These are phyloP conservation scores for Penicillium verhagenii DNA, from an alignment of 495 filamentous ascomycete species.

Conservation along the genomic window DNA sequence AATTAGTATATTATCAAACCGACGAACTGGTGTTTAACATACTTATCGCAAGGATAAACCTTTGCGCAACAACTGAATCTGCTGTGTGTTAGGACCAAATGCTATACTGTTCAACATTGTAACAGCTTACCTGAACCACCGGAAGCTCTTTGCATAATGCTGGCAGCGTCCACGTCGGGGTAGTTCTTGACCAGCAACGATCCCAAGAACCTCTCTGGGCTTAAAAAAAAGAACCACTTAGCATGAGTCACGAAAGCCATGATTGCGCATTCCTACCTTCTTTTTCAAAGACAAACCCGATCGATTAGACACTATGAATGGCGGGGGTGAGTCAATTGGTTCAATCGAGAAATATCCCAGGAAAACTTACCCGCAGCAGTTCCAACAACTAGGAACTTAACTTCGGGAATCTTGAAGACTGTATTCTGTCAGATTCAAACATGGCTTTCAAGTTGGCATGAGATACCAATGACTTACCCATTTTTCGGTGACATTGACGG, in stretches of 20 bases:
- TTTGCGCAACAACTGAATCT: constrained; percentile 64
- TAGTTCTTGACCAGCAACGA: constrained; percentile 76
- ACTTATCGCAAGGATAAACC: constrained; percentile 77
- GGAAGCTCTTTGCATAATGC: constrained; percentile 77
- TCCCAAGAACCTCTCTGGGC: constrained; percentile 69
- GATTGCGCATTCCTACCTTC: constrained; percentile 36
- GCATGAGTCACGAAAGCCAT: not conserved
- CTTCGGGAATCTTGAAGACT: constrained; percentile 72
- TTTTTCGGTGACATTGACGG: constrained; percentile 77
- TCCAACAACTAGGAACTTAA: constrained; percentile 75
- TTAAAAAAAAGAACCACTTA: constrained; percentile 12
- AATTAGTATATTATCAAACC: constrained; percentile 8
- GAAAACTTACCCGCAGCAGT: constrained; percentile 44
- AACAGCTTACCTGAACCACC: constrained; percentile 73
- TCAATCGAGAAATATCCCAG: not conserved
- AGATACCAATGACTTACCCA: constrained; percentile 51
- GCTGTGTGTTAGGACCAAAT: constrained; percentile 5
- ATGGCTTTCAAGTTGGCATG: no score
- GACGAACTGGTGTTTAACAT: constrained; percentile 8
- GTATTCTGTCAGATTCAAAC: not conserved
- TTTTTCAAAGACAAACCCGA: constrained; percentile 50
- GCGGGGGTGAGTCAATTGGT: constrained; percentile 10
- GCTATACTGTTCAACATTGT: not conserved
- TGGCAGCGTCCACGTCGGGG: constrained; percentile 70
- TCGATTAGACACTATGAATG: constrained; percentile 33